Base-by-base conservation (phyloP, 306 rosid genomes). In the Lotus japonicus region DNA sequence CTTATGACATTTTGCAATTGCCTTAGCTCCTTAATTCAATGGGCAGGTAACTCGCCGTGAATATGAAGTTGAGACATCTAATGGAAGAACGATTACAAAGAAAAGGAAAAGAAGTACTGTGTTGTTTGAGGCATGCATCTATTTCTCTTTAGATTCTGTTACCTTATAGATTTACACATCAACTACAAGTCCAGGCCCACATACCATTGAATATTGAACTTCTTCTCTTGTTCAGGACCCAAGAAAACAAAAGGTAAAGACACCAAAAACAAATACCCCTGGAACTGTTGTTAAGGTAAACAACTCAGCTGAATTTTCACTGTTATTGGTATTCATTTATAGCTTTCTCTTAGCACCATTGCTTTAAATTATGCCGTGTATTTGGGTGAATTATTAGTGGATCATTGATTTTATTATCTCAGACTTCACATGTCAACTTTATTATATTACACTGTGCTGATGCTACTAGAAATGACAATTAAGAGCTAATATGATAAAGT, bases 61-160 rank as follows among this genome's bases (percentile, higher is more conserved):
- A 79, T 94, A 94, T 78, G 95, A 90, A 83, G 96, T 88, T 56
- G 97, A 94, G 83, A 94, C 99, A 79, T 79, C 88, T 59, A 90
- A 94, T 81, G 99, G 99, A 75, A 84, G 95, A 84, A 86, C 92
- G 65, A 79, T 86, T 76, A 89, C 95, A 52, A 94, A 88, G 75
- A 84, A 95, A 84, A 85, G 87, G 77, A 92, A 80, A 86, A 88
- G 85, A 83, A 88, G 97, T 78, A 94, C 97, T 55, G 97, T 94
- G 67, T 77, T 94, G 91, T 90, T 88, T 75, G 95, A 90, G 92
- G 99, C 83, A 80, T 66, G 87, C 58, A 61, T 64, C 67, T 65
- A 12, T 53, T 68, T 60, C 38, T 64, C 80, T 76, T 58, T 41
- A 15, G 53, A 23, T 61, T 23, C 64, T 39, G 1, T 77, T 16